A percentile compares a stretch with the other conserved stretches of the same genome.
These are phyloP conservation scores for sunflower (Helianthus annuus) DNA, from an alignment of 129 eudicot genomes.

Conservation along the genomic window DNA sequence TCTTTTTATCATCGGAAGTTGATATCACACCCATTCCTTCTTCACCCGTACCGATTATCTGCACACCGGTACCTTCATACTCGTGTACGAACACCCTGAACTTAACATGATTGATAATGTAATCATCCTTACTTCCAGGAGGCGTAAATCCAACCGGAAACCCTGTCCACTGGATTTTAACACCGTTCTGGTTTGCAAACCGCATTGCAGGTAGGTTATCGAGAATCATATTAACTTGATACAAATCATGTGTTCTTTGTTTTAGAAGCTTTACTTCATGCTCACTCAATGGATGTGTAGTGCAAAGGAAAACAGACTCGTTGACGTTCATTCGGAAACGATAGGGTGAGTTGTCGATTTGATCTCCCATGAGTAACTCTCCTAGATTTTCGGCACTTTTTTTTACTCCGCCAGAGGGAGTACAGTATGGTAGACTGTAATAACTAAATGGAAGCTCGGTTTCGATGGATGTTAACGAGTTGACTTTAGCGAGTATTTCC, in stretches of 20 bases:
- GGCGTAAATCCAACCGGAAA: slow-evolving; percentile 72
- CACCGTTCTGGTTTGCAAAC: slow-evolving; percentile 64
- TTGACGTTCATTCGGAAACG: slow-evolving; percentile 71
- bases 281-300: slow-evolving; percentile 51
- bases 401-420: slow-evolving; percentile 61
- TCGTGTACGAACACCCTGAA: slow-evolving; percentile 67
- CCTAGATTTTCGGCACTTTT: slow-evolving; percentile 87
- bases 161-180: slow-evolving; percentile 82
- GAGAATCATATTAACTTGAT: slow-evolving; percentile 78
- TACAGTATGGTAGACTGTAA: slow-evolving; percentile 77
- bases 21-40: slow-evolving; percentile 84
- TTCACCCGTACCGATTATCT: slow-evolving; percentile 81
- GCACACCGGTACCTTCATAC: slow-evolving; percentile 79
- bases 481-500: slow-evolving; percentile 64
- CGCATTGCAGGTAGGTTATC: slow-evolving; percentile 81
- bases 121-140: slow-evolving; percentile 50
- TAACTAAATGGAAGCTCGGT: slow-evolving; percentile 85
- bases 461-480: slow-evolving; percentile 74
- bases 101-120: slow-evolving; percentile 71
- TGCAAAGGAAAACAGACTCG: slow-evolving; percentile 73
- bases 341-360: slow-evolving; percentile 80
- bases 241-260: slow-evolving; percentile 82
- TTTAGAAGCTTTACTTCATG: slow-evolving; percentile 72
- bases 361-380: slow-evolving; percentile 85
- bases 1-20: slow-evolving; percentile 62